Base-by-base conservation (phyloP, 345 rosid genomes). In the Punica granatum region DNA sequence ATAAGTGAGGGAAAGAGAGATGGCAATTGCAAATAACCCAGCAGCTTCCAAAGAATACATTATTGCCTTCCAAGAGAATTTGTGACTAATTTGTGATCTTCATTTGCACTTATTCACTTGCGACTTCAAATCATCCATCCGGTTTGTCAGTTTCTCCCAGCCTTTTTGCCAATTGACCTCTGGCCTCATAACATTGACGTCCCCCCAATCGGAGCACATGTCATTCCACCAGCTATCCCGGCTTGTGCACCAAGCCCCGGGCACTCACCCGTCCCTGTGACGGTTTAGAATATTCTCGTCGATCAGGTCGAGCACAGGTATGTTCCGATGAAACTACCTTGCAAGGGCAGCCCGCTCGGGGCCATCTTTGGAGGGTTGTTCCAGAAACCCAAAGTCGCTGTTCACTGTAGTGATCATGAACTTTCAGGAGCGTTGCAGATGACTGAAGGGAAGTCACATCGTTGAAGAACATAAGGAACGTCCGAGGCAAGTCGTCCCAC, bases 181-280 rank as follows among this genome's bases (percentile, higher is more conserved):
- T 23, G 94, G 90, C 72, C 81, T 95, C 49, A 92, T 71, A 6
- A 85, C 74, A 51, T 92, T 90, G 51, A 87, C 87, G 59, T 92
- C 93, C n/a, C 85, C 96, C 98, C 98, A 92, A 37, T 87, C 90
- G 12, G 97, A 83, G 82, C 99, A 95, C 75, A 95, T 92, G 78
- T 94, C 99, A 41, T 75, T 77, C 92, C 85, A 85, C 94, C 94
- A 84, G 61, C 81, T 84, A 59, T 67, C 68, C 18, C 85, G 79
- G 54, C 97, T 92, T 10, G 90, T 65, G 79, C 99, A 95, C 99
- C 99, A 95, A 2, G 90, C 97, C 6, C 99, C 99, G 0, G 94
- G 92, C n/a, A 21, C 86, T 81, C 49, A 78, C 88, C 44, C 81
- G 73, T 60, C 79, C 71, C 19, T 56, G 72, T 2, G 88, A 10